Percentiles rank a stretch among this genome's conserved stretches.
Evolutionary conservation across 805 yeast genomes (phyloP).

Genomic region (Komagataella pastoris): DNA sequence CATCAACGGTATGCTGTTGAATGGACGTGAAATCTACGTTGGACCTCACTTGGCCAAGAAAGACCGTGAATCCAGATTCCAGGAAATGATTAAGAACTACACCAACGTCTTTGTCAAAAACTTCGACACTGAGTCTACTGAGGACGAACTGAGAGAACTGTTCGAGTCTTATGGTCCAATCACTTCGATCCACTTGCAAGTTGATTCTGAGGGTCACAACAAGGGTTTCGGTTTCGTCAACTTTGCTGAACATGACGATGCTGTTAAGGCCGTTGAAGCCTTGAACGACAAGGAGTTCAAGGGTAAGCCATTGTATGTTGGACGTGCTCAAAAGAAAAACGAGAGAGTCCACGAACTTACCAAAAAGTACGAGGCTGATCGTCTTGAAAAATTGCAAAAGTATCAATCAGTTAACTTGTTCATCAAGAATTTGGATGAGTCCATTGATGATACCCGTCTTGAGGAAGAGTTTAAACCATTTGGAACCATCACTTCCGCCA

Average conservation of each 20-base stretch:
- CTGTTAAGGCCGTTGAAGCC: conserved; percentile 83
- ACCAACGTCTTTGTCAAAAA: conserved; percentile 95
- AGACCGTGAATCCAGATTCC: conserved; percentile 90
- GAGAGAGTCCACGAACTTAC: conserved; percentile 95
- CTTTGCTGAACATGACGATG: conserved; percentile 77
- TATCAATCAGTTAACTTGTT: conserved; percentile 97
- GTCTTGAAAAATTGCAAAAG: conserved; percentile 83
- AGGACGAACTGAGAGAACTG: conserved; percentile 56
- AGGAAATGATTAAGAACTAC: conserved; percentile 82
- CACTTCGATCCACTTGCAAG: conserved; percentile 73
- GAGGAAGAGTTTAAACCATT: conserved; percentile 86
- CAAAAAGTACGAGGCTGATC: conserved; percentile 84
- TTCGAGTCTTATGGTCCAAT: conserved; percentile 66
- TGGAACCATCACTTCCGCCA: conserved; percentile 92
- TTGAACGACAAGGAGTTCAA: conserved; percentile 78
- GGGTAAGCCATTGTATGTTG: conserved; percentile 84
- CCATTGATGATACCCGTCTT: conserved; percentile 82
- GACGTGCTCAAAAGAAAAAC: conserved; percentile 98
- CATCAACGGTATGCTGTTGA: conserved; percentile 96
- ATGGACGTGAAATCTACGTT: conserved; percentile 91
- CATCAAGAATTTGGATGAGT: conserved; percentile 91
- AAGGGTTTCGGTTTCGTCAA: conserved; percentile 95
- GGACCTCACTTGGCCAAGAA: conserved; percentile 87
- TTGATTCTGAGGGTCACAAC: conserved; percentile 76
- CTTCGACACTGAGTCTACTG: conserved; percentile 58